Percentiles rank a stretch among this genome's conserved stretches.
Evolutionary conservation across 371 early-diverging fungal genomes (phyloP).

Genomic region (Mucor racemosus): DNA sequence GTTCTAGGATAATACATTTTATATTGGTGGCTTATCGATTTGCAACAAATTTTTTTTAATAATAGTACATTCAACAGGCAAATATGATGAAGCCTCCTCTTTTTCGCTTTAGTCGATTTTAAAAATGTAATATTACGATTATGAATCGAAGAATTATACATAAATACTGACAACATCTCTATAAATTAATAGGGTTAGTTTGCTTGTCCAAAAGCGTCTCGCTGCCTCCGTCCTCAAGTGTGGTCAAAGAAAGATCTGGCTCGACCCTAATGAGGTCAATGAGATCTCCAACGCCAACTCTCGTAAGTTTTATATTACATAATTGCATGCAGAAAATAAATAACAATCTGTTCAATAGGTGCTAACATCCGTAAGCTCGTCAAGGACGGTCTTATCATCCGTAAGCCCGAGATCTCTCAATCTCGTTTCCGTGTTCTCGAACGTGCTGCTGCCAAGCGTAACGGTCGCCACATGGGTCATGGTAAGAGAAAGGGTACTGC

Average conservation of each 20-base stretch:
- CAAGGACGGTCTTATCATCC: conserved; percentile 97
- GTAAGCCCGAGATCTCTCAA: conserved; percentile 92
- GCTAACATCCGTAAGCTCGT: conserved; percentile 97
- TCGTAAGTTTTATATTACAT: conserved; percentile 64
- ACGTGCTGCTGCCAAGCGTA: conserved; percentile 93
- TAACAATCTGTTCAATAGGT: background rate
- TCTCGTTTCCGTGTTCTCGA: conserved; percentile 98
- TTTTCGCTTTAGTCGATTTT: conserved; percentile 23
- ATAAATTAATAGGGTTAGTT: conserved; percentile 68
- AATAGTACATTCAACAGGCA: background rate
- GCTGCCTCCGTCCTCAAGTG: conserved; percentile 98
- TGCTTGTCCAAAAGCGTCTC: conserved; percentile 92
- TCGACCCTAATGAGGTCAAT: conserved; percentile 98
- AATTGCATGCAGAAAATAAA: background rate
- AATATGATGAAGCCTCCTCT: conserved; percentile 11
- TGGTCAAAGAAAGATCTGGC: conserved; percentile 99
- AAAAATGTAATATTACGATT: conserved; percentile 7
- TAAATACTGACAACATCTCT: background rate
- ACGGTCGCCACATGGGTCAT: conserved; percentile 98
- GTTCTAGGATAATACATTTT: background rate
- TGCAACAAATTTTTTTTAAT: conserved; percentile 10
- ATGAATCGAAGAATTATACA: background rate
- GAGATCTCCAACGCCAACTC: conserved; percentile 98
- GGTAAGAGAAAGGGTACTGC: conserved; percentile 99
- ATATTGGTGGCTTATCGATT: conserved; percentile 10